phyloP scores from a whole-genome alignment of 768 basidiomycete genomes.

The Trichaptum fuscoviolaceum region DNA sequence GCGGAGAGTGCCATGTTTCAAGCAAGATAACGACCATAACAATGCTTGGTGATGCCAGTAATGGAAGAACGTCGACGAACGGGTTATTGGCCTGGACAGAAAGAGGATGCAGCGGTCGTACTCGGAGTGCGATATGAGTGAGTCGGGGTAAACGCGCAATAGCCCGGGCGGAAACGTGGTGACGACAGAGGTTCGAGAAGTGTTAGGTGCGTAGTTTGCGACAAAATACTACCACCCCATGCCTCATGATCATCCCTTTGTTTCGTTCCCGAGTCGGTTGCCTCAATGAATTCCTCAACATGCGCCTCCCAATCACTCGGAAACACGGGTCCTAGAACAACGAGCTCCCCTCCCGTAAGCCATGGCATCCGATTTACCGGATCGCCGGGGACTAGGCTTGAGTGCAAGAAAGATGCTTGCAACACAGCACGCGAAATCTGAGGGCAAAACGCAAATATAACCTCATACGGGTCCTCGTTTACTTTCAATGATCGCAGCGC shows the following conservation, averaged over 20 bases:
- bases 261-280: background rate
- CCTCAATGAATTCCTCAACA: background rate
- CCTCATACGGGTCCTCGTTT: background rate
- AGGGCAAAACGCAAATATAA: background rate
- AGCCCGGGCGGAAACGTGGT: background rate
- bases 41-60: background rate
- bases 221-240: background rate
- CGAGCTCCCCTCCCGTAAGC: background rate
- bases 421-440: background rate
- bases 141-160: background rate
- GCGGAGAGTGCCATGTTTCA: background rate
- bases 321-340: background rate
- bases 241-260: background rate
- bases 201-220: background rate
- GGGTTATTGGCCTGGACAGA: background rate
- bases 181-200: conserved; percentile 2
- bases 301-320: conserved; percentile 4
- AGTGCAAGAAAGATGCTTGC: conserved; percentile 1
- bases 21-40: background rate
- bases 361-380: background rate
- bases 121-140: background rate
- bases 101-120: background rate
- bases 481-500: background rate
- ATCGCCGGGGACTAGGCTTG: background rate
- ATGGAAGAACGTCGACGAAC: background rate